Evolutionary conservation across 345 rosid genomes (phyloP).

Genomic region (Hypericum androsaemum): DNA sequence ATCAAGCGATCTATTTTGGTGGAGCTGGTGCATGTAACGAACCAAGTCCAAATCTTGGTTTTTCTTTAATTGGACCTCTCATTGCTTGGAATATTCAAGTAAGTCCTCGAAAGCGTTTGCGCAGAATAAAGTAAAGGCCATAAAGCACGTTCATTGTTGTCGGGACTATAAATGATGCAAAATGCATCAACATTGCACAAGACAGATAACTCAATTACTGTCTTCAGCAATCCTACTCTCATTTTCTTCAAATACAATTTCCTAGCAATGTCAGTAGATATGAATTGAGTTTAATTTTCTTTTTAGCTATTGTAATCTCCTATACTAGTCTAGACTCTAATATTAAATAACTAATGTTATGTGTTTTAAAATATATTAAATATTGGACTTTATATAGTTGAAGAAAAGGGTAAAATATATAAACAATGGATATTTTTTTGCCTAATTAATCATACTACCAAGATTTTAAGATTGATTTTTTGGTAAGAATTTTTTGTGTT

Average conservation of each 20-base stretch:
- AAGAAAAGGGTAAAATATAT: too few species aligned
- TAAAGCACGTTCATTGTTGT: constrained; percentile 21
- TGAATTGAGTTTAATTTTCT: constrained; percentile 35
- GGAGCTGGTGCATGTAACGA: constrained; percentile 14
- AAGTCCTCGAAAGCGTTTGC: constrained; percentile 12
- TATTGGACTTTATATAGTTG: too few species aligned
- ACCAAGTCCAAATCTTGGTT: constrained; percentile 14
- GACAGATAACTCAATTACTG: constrained; percentile 32
- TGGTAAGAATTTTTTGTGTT: too few species aligned
- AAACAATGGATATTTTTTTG: too few species aligned
- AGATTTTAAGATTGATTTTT: too few species aligned
- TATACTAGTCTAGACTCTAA: too few species aligned
- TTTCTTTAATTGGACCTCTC: constrained; percentile 14
- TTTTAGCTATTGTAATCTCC: constrained; percentile 28
- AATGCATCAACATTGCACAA: constrained; percentile 33
- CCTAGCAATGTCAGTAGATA: constrained; percentile 25
- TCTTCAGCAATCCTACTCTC: constrained; percentile 26
- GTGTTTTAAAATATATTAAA: too few species aligned
- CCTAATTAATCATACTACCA: too few species aligned
- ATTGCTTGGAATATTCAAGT: constrained; percentile 15
- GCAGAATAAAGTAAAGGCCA: constrained; percentile 26
- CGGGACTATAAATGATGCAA: constrained; percentile 27
- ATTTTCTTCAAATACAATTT: constrained; percentile 41
- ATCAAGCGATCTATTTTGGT: constrained; percentile 6
- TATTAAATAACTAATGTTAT: too few species aligned